phyloP scores from a whole-genome alignment of 345 rosid genomes.

The Populus alba region DNA sequence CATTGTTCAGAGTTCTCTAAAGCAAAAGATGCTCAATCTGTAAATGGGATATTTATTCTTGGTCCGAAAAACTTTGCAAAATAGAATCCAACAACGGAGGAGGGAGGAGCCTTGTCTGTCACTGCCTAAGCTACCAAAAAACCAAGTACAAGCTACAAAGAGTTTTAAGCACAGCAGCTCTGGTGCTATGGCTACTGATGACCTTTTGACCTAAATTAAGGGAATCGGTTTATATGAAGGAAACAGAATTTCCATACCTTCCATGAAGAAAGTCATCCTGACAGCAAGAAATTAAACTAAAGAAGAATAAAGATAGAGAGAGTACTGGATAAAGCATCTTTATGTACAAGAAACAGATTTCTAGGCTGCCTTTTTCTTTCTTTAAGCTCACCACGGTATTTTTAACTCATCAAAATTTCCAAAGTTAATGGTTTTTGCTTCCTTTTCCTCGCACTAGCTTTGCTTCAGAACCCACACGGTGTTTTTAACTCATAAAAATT shows the following conservation, averaged over 20 bases:
- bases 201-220: background rate
- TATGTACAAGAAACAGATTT: constrained; percentile 17
- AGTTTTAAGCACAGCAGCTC: background rate
- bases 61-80: background rate
- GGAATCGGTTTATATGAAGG: background rate
- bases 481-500: constrained; percentile 14
- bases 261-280: background rate
- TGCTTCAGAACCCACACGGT: background rate
- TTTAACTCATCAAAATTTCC: constrained; percentile 16
- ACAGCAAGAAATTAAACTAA: constrained; percentile 13
- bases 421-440: background rate
- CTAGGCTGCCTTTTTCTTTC: constrained; percentile 22
- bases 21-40: constrained; percentile 3
- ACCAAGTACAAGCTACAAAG: background rate
- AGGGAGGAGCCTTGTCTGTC: too few species aligned
- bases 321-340: constrained; percentile 38
- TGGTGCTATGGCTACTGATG: background rate
- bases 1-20: background rate
- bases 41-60: background rate
- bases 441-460: background rate
- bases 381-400: constrained; percentile 16
- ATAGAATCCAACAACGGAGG: background rate
- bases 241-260: background rate
- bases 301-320: constrained; percentile 35
- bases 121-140: background rate